Evolutionary conservation across 306 rosid species (phyloP).

Genomic region (Gillenia trifoliata): DNA sequence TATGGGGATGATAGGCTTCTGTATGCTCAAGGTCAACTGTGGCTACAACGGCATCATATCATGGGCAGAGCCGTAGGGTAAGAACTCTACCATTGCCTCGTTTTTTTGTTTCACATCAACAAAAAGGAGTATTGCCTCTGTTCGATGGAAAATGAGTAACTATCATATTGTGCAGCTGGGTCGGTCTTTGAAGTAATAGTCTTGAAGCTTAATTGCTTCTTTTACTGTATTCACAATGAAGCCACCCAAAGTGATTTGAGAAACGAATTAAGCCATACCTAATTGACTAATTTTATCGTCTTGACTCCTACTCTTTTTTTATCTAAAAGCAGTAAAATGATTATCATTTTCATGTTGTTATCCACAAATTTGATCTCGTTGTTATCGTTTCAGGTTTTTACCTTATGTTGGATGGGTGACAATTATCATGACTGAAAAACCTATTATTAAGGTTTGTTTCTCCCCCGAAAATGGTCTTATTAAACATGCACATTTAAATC

Average conservation of each 20-base stretch:
- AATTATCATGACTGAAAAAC: slow-evolving; percentile 90
- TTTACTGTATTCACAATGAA: neutral
- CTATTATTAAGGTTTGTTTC: slow-evolving; percentile 78
- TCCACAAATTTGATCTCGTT: neutral
- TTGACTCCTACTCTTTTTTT: neutral
- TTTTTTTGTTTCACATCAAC: neutral
- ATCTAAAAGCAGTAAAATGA: neutral
- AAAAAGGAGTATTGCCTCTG: neutral
- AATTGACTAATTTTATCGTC: neutral
- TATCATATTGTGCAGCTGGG: neutral
- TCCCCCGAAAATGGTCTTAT: neutral
- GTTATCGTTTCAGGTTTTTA: slow-evolving; percentile 55
- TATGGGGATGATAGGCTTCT: slow-evolving; percentile 85
- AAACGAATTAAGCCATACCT: neutral
- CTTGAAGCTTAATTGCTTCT: neutral
- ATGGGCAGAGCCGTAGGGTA: slow-evolving; percentile 99
- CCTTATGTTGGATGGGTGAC: slow-evolving; percentile 98
- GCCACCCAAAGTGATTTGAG: neutral
- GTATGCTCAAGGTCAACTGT: slow-evolving; percentile 89
- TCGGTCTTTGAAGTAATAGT: neutral
- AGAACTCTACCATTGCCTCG: slow-evolving; percentile 5
- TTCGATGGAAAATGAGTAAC: neutral
- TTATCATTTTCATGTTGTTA: neutral
- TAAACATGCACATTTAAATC: neutral
- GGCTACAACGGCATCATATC: slow-evolving; percentile 88